Percentiles rank a stretch among this genome's conserved stretches.
These are phyloP conservation scores for Cladorrhinum sp. DNA, from an alignment of 2,329 filamentous ascomycete species.

Conservation along the genomic window DNA sequence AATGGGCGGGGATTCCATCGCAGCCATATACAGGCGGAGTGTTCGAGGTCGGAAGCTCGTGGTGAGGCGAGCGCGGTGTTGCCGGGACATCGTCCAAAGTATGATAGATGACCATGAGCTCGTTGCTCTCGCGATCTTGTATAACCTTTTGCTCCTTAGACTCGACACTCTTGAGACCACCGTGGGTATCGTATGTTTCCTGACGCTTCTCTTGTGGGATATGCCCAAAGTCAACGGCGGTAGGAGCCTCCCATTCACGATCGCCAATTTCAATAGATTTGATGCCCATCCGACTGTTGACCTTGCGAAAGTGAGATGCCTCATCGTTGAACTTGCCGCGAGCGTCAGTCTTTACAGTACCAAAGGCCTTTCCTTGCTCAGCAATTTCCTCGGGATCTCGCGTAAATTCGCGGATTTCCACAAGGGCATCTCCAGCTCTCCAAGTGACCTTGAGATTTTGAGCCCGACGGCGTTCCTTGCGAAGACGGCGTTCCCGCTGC, in stretches of 20 bases:
- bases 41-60: constrained; percentile 31
- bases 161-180: constrained; percentile 48
- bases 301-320: constrained; percentile 64
- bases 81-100: constrained; percentile 53
- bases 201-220: constrained; percentile 46
- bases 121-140: constrained; percentile 54
- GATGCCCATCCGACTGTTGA: constrained; percentile 52
- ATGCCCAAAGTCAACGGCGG: constrained; percentile 44
- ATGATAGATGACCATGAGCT: constrained; percentile 61
- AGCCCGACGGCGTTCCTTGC: constrained; percentile 67
- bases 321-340: constrained; percentile 67
- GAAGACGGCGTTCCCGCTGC: constrained; percentile 63
- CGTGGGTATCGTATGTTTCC: constrained; percentile 53
- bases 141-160: constrained; percentile 57
- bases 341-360: constrained; percentile 32
- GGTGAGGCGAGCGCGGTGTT: constrained; percentile 52
- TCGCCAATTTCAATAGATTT: constrained; percentile 16
- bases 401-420: constrained; percentile 65
- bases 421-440: constrained; percentile 65
- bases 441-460: constrained; percentile 64
- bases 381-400: constrained; percentile 58
- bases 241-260: constrained; percentile 51
- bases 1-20: constrained; percentile 21
- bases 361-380: constrained; percentile 14
- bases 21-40: constrained; percentile 39